Evolutionary conservation across 352 stramenopile genomes (phyloP).

Genomic region (Labyrinthula sp.): DNA sequence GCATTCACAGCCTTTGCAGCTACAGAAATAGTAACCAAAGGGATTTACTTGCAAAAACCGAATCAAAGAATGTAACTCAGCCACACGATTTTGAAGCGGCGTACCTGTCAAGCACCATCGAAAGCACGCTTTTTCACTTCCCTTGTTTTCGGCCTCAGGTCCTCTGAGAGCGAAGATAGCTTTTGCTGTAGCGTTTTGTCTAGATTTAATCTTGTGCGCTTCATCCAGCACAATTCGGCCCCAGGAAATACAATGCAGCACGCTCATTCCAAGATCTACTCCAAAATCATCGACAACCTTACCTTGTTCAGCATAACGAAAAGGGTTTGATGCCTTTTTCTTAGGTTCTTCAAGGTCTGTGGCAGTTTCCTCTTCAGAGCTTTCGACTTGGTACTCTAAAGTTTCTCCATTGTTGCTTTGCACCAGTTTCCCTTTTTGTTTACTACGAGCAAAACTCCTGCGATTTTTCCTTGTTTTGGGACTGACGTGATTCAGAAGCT

Average conservation of each 20-base stretch:
- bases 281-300: conserved; percentile 35
- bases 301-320: conserved; percentile 31
- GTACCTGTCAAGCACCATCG: conserved; percentile 91
- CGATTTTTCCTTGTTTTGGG: conserved; percentile 16
- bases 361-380: conserved; percentile 13
- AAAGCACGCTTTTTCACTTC: conserved; percentile 38
- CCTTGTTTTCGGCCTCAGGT: conserved; percentile 30
- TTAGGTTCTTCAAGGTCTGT: conserved; percentile 6
- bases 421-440: conserved; percentile 8
- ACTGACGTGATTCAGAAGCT: too few species aligned
- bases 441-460: background rate
- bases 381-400: conserved; percentile 6
- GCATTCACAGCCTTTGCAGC: conserved; percentile 58
- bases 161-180: conserved; percentile 84
- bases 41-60: conserved; percentile 86
- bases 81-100: conserved; percentile 79
- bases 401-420: background rate
- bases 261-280: conserved; percentile 44
- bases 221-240: conserved; percentile 88
- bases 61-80: conserved; percentile 85
- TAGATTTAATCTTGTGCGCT: conserved; percentile 74
- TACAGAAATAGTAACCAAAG: conserved; percentile 94
- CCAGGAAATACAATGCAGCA: conserved; percentile 82
- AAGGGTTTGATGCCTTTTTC: conserved; percentile 8
- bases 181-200: conserved; percentile 69